These are phyloP conservation scores for Pistacia vera DNA, from an alignment of 345 rosid genomes.

Conservation along the genomic window DNA sequence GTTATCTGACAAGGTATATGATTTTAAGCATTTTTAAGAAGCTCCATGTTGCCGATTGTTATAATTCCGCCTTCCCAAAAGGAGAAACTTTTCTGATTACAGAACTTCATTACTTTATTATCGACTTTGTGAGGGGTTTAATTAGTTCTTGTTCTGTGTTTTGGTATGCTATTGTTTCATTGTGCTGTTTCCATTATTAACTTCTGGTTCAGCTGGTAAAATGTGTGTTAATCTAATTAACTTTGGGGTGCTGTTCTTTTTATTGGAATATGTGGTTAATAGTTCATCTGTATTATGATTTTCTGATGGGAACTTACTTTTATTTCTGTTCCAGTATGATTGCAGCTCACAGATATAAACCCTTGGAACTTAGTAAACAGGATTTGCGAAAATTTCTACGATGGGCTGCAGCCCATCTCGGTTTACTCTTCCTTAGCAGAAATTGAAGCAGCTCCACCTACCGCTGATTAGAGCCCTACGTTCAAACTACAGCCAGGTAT, in stretches of 20 bases:
- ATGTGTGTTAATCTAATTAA: background rate
- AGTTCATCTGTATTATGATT: background rate
- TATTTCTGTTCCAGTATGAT: constrained; percentile 67
- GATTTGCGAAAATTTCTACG: constrained; percentile 78
- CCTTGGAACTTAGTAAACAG: constrained; percentile 94
- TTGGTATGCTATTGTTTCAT: background rate
- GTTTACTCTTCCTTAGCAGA: constrained; percentile 87
- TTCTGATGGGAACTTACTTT: background rate
- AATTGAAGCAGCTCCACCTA: constrained; percentile 96
- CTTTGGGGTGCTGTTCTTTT: background rate
- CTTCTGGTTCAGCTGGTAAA: background rate
- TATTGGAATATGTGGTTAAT: background rate
- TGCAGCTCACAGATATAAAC: constrained; percentile 94
- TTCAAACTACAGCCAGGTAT: constrained; percentile 87
- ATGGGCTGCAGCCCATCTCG: constrained; percentile 91
- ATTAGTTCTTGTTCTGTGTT: background rate
- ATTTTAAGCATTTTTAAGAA: background rate
- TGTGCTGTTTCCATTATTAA: background rate
- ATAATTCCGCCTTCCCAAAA: background rate
- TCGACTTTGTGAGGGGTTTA: background rate
- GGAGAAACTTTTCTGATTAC: background rate
- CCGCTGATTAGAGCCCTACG: constrained; percentile 96
- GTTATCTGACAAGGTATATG: constrained; percentile 87
- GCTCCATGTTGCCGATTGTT: background rate
- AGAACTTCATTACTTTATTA: background rate